A percentile compares a stretch with the other conserved stretches of the same genome.
Conservation (phyloP, 257 asterid genomes). For the Solanum peruvianum region DNA sequence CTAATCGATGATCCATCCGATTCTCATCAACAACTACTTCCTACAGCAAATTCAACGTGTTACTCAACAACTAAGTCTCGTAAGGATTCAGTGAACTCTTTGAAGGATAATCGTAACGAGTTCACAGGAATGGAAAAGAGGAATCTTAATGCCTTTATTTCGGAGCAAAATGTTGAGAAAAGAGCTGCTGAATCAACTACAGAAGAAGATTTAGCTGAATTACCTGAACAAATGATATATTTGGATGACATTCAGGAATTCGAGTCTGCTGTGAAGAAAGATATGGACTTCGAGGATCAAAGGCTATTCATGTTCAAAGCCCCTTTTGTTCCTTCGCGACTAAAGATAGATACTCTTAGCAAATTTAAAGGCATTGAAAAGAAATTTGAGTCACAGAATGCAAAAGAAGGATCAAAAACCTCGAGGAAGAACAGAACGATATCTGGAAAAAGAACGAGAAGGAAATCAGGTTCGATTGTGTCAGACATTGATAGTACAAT, state of each 20-base stretch:
- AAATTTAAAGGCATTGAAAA: not conserved
- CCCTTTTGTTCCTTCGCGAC: not conserved
- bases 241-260: constrained; percentile 67
- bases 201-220: constrained; percentile 16
- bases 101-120: not conserved
- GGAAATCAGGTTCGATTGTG: constrained; percentile 19
- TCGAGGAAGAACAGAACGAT: constrained; percentile 1
- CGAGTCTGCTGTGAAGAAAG: constrained; percentile 22
- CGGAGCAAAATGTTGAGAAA: not conserved
- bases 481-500: constrained; percentile 20
- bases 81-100: not conserved
- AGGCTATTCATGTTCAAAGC: constrained; percentile 57
- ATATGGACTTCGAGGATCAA: constrained; percentile 36
- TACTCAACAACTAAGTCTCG: not conserved
- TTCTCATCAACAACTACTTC: not conserved
- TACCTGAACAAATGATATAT: constrained; percentile 33
- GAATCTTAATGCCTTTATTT: not conserved
- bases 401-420: constrained; percentile 1
- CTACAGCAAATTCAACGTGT: not conserved
- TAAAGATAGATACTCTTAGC: not conserved
- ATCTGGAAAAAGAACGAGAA: constrained; percentile 19
- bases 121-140: not conserved
- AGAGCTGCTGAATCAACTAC: constrained; percentile 19
- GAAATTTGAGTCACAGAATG: not conserved
- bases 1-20: not conserved